These are phyloP conservation scores for Fusarium sp. DNA, from an alignment of 2,329 filamentous ascomycete species.

Conservation along the genomic window DNA sequence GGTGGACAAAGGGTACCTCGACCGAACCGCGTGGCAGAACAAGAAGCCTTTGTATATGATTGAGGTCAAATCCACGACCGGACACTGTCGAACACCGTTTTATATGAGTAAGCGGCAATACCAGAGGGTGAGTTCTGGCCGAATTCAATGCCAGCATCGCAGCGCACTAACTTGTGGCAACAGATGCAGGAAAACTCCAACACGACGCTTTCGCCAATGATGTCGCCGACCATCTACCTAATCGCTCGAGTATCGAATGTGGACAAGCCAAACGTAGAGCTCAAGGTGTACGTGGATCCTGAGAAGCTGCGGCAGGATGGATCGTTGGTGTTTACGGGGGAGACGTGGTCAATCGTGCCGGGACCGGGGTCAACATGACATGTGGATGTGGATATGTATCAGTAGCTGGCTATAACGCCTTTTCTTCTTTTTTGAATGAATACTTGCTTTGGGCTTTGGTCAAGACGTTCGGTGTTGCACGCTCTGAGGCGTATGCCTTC, in stretches of 20 bases:
- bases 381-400: background rate
- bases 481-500: too few species aligned
- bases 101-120: conserved; percentile 65
- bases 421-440: background rate
- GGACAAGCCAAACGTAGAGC: conserved; percentile 45
- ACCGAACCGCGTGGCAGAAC: conserved; percentile 44
- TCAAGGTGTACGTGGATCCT: conserved; percentile 59
- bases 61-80: conserved; percentile 67
- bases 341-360: conserved; percentile 36
- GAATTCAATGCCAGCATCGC: background rate
- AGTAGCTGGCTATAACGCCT: background rate
- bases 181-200: conserved; percentile 44
- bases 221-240: conserved; percentile 53
- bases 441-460: background rate
- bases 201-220: background rate
- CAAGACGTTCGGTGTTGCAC: background rate
- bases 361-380: background rate
- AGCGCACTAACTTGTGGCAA: background rate
- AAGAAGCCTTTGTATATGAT: conserved; percentile 60
- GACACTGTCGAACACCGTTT: conserved; percentile 57
- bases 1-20: conserved; percentile 54
- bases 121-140: conserved; percentile 51
- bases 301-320: conserved; percentile 45
- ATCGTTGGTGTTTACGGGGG: conserved; percentile 41
- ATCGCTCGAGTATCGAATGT: conserved; percentile 60